phyloP scores from a whole-genome alignment of 2,329 filamentous ascomycete genomes.

The Colletotrichum sp. region DNA sequence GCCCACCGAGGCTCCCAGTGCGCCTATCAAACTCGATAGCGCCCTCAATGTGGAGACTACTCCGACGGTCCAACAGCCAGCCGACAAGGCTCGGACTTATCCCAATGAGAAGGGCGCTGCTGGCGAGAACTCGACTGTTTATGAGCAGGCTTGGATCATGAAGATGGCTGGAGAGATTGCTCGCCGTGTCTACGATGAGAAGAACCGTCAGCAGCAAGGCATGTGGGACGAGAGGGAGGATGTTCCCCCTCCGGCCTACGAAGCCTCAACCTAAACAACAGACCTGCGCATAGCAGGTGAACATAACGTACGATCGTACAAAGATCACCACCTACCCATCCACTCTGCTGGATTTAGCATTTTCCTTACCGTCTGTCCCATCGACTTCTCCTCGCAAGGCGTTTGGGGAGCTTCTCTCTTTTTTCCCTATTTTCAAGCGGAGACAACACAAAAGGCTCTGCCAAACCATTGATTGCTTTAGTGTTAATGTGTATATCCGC shows the following conservation, averaged over 20 bases:
- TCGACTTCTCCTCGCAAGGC: slow-evolving; percentile 20
- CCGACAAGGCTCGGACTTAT: slow-evolving; percentile 28
- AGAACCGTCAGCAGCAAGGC: slow-evolving; percentile 57
- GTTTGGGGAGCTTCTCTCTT: background rate
- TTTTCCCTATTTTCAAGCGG: background rate
- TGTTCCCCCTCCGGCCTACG: slow-evolving; percentile 66
- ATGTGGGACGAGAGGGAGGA: slow-evolving; percentile 63
- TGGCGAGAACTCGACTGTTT: slow-evolving; percentile 58
- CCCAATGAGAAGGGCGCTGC: slow-evolving; percentile 33
- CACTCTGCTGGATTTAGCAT: background rate
- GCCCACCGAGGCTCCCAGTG: slow-evolving; percentile 13
- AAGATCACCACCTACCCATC: background rate
- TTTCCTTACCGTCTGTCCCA: slow-evolving; percentile 17
- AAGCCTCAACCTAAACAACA: slow-evolving; percentile 48
- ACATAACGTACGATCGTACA: slow-evolving; percentile 18
- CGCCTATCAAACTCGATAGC: slow-evolving; percentile 13
- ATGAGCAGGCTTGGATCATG: slow-evolving; percentile 85
- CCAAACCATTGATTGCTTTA: background rate
- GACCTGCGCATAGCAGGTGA: background rate
- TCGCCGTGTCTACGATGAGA: slow-evolving; percentile 85
- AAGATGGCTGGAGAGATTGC: slow-evolving; percentile 96
- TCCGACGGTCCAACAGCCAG: slow-evolving; percentile 10
- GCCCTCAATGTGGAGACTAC: slow-evolving; percentile 15
- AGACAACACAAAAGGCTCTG: background rate
- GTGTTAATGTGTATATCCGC: slow-evolving; percentile 22